Conservation (phyloP, 2,329 filamentous ascomycete species). For the Westerdykella ornata region DNA sequence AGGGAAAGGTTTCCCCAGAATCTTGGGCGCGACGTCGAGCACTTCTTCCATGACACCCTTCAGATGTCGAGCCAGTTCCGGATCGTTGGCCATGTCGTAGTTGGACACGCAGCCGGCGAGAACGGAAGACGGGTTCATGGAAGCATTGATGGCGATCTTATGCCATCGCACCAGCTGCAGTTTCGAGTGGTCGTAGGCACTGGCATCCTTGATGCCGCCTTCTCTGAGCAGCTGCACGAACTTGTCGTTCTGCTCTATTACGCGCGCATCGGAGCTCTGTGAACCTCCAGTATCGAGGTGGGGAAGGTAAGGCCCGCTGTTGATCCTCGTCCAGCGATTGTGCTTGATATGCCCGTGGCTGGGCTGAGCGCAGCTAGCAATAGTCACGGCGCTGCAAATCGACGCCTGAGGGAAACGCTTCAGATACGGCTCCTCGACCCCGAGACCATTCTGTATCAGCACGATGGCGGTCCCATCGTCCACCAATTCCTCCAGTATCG, state of each 20-base stretch:
- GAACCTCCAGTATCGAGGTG: conserved; percentile 35
- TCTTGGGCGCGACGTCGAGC: conserved; percentile 54
- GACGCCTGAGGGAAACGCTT: conserved; percentile 54
- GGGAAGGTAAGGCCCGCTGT: conserved; percentile 59
- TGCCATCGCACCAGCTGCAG: conserved; percentile 68
- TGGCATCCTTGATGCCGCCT: conserved; percentile 61
- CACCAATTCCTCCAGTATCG: conserved; percentile 56
- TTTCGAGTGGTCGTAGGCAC: conserved; percentile 57
- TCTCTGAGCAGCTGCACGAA: conserved; percentile 52
- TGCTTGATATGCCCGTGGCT: conserved; percentile 58
- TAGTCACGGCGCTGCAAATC: conserved; percentile 62
- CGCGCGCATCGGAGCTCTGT: conserved; percentile 24
- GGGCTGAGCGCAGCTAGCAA: conserved; percentile 62
- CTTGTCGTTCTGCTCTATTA: conserved; percentile 41
- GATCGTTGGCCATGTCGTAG: conserved; percentile 57
- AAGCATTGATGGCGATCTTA: conserved; percentile 69
- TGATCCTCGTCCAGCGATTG: conserved; percentile 68
- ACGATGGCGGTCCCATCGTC: conserved; percentile 51
- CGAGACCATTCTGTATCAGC: conserved; percentile 64
- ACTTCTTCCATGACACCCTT: conserved; percentile 65
- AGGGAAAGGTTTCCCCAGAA: conserved; percentile 57
- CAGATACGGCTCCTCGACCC: conserved; percentile 61
- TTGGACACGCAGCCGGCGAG: conserved; percentile 60
- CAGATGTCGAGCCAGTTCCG: conserved; percentile 57
- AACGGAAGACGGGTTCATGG: conserved; percentile 67